Conservation (phyloP, 305 asterid species). For the Fraxinus dipetala region DNA sequence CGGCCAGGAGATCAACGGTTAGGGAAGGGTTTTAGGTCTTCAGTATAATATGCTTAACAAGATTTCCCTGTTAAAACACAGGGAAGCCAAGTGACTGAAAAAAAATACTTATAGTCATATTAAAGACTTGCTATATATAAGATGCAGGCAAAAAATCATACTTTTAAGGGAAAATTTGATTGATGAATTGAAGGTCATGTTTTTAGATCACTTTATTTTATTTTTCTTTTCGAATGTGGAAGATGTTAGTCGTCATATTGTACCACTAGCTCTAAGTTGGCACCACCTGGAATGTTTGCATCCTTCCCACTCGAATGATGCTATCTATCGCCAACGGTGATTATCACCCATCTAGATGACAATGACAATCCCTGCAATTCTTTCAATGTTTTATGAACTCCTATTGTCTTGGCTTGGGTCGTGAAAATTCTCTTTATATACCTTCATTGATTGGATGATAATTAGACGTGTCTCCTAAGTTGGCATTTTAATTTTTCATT, state of each 20-base stretch:
- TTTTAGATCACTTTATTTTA: neutral
- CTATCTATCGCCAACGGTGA: neutral
- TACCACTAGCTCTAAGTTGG: neutral
- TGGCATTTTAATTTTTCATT: neutral
- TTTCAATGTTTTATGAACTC: neutral
- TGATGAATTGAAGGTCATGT: neutral
- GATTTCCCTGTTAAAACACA: neutral
- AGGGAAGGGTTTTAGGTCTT: neutral
- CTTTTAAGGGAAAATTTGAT: neutral
- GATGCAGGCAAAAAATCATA: neutral
- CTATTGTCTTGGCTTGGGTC: neutral
- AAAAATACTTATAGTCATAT: neutral
- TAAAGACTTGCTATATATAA: neutral
- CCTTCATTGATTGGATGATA: neutral
- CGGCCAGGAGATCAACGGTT: neutral
- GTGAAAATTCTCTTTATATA: neutral
- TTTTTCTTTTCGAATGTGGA: neutral
- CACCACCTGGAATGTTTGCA: neutral
- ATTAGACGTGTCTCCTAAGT: neutral
- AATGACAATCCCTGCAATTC: neutral
- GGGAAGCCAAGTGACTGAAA: neutral
- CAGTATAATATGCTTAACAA: neutral
- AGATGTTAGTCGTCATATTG: neutral
- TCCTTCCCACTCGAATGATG: neutral
- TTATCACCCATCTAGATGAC: neutral